Percentiles rank a stretch among this genome's conserved stretches.
phyloP scores from a whole-genome alignment of 805 yeast genomes.

The Saccharomycopsis schoenii region DNA sequence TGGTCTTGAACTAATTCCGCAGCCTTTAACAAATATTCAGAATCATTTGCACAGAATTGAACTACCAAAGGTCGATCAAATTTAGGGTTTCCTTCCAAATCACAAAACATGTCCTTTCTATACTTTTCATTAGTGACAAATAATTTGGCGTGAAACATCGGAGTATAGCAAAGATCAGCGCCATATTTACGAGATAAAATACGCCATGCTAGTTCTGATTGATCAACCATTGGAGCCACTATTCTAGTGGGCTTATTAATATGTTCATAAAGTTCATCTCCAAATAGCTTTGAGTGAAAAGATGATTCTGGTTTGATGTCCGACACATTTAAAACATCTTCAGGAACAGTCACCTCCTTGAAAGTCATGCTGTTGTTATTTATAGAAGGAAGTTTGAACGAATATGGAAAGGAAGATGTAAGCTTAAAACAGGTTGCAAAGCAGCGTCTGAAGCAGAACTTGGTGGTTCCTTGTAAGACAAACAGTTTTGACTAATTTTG shows the following conservation, averaged over 20 bases:
- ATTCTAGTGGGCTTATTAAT: slow-evolving; percentile 55
- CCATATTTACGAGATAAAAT: slow-evolving; percentile 78
- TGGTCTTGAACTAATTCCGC: slow-evolving; percentile 70
- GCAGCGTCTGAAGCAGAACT: neutral
- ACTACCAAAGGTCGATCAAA: slow-evolving; percentile 81
- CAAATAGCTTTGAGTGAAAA: slow-evolving; percentile 1
- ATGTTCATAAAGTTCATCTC: slow-evolving; percentile 5
- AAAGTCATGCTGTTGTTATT: neutral
- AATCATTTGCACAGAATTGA: slow-evolving; percentile 95
- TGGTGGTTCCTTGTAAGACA: neutral
- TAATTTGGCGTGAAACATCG: slow-evolving; percentile 90
- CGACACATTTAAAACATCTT: neutral
- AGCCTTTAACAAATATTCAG: slow-evolving; percentile 71
- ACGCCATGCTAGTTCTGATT: slow-evolving; percentile 93
- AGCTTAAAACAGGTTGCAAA: neutral
- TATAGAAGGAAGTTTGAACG: neutral
- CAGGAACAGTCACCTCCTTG: neutral
- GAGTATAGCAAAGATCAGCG: slow-evolving; percentile 89
- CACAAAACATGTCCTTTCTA: slow-evolving; percentile 62
- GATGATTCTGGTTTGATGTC: neutral
- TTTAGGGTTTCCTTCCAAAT: slow-evolving; percentile 60
- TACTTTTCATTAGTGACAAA: slow-evolving; percentile 82
- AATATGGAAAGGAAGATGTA: neutral
- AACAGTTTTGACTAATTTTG: neutral
- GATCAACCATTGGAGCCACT: slow-evolving; percentile 99